Evolutionary conservation across 2,329 filamentous ascomycete species (phyloP).

Genomic region (Cladosporium sp.): DNA sequence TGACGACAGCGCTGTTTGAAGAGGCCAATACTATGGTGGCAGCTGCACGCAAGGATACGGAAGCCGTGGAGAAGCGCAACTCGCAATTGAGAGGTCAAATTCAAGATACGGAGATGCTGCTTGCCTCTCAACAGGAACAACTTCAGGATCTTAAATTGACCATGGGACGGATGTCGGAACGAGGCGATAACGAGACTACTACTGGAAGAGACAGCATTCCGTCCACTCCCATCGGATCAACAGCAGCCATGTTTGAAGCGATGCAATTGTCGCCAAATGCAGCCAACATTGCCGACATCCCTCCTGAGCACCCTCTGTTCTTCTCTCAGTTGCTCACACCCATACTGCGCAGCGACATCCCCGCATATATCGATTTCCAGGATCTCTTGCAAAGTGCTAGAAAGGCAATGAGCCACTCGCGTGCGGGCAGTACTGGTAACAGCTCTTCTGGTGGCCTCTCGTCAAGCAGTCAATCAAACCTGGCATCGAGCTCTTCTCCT

Average conservation of each 20-base stretch:
- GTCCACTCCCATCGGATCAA: conserved; percentile 67
- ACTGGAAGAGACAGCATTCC: conserved; percentile 62
- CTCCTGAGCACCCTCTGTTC: conserved; percentile 61
- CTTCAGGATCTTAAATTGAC: conserved; percentile 84
- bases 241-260: conserved; percentile 58
- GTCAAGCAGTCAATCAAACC: conserved; percentile 50
- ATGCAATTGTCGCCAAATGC: conserved; percentile 49
- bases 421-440: conserved; percentile 52
- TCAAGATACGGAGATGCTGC: conserved; percentile 75
- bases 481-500: conserved; percentile 31
- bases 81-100: conserved; percentile 83
- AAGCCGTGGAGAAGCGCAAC: conserved; percentile 70
- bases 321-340: conserved; percentile 80
- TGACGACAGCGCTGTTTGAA: conserved; percentile 92
- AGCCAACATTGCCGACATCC: conserved; percentile 48
- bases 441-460: conserved; percentile 26
- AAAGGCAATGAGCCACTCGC: conserved; percentile 57
- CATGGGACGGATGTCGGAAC: conserved; percentile 77
- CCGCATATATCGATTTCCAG: conserved; percentile 79
- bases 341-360: conserved; percentile 74
- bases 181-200: conserved; percentile 66
- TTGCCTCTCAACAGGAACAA: conserved; percentile 90
- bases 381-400: conserved; percentile 64
- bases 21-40: conserved; percentile 99
- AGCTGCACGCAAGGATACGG: conserved; percentile 76